These are phyloP conservation scores for Uronychia binucleata DNA, from an alignment of 73 alveolate genomes.

Conservation along the genomic window DNA sequence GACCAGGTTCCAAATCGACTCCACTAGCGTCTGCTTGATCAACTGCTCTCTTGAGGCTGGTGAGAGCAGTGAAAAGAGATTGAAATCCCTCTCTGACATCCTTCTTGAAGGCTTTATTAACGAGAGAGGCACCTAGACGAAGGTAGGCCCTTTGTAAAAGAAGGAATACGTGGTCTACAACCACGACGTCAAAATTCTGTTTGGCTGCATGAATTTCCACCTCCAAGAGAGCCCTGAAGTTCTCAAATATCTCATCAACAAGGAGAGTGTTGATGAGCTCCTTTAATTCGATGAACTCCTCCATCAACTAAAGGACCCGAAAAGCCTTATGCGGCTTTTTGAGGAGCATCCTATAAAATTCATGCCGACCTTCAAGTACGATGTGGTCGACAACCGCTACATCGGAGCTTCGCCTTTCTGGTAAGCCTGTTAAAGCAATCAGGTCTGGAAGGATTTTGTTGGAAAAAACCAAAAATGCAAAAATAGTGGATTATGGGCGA, in stretches of 20 bases:
- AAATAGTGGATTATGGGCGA: background rate
- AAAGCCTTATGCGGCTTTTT: background rate
- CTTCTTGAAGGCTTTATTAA: background rate
- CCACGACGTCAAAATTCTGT: background rate
- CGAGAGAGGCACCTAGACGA: background rate
- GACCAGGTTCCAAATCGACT: constrained; percentile 1
- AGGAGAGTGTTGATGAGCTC: background rate
- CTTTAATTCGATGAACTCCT: background rate
- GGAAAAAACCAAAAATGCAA: background rate
- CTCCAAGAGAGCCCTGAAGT: background rate
- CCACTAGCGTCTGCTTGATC: background rate
- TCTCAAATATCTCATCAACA: background rate
- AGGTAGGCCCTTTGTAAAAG: background rate
- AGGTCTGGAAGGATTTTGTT: background rate
- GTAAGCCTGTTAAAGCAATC: no score
- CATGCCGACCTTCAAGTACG: background rate
- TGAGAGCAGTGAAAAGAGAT: background rate
- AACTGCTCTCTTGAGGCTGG: background rate
- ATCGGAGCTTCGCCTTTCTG: background rate
- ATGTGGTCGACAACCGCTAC: background rate
- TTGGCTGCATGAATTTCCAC: background rate
- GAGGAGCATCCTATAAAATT: background rate
- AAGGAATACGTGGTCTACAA: background rate
- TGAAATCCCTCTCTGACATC: background rate
- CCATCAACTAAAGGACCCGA: background rate